phyloP scores from a whole-genome alignment of 2,329 filamentous ascomycete species.

The Penicillium freii region DNA sequence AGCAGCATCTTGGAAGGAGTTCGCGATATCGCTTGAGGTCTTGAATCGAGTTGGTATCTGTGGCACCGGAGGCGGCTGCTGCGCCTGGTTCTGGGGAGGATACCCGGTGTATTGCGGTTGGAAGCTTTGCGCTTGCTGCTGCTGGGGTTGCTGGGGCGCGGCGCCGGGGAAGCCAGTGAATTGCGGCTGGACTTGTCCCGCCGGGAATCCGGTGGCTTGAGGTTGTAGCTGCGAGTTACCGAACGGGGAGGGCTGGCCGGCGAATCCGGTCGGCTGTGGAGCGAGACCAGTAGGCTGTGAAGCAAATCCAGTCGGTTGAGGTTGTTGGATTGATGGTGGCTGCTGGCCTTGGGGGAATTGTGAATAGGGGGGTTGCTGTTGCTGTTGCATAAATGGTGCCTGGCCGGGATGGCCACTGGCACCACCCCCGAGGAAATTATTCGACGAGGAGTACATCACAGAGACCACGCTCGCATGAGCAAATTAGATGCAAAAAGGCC shows the following conservation, averaged over 20 bases:
- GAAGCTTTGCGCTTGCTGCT: constrained; percentile 43
- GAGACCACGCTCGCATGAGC: constrained; percentile 28
- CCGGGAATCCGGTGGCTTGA: constrained; percentile 66
- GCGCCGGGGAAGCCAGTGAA: constrained; percentile 50
- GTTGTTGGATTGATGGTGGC: constrained; percentile 53
- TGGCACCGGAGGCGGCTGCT: constrained; percentile 24
- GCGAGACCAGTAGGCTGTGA: constrained; percentile 52
- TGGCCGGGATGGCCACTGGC: constrained; percentile 71
- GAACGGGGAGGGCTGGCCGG: constrained; percentile 55
- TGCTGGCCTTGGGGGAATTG: constrained; percentile 45
- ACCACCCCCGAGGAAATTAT: constrained; percentile 77
- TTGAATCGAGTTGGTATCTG: constrained; percentile 54
- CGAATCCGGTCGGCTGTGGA: constrained; percentile 56
- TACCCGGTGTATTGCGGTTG: constrained; percentile 61
- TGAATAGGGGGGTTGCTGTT: constrained; percentile 41
- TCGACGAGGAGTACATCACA: constrained; percentile 85
- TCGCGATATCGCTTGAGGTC: constrained; percentile 63
- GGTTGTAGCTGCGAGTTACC: constrained; percentile 57
- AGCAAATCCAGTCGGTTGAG: constrained; percentile 51
- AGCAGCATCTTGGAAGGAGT: constrained; percentile 55
- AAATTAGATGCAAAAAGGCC: constrained; percentile 21
- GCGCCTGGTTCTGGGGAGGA: constrained; percentile 46
- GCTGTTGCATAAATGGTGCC: constrained; percentile 54
- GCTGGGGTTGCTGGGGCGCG: constrained; percentile 34
- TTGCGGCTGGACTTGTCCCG: constrained; percentile 47